Evolutionary conservation across 495 filamentous ascomycete genomes (phyloP).

Genomic region (Lentithecium fluviatile): DNA sequence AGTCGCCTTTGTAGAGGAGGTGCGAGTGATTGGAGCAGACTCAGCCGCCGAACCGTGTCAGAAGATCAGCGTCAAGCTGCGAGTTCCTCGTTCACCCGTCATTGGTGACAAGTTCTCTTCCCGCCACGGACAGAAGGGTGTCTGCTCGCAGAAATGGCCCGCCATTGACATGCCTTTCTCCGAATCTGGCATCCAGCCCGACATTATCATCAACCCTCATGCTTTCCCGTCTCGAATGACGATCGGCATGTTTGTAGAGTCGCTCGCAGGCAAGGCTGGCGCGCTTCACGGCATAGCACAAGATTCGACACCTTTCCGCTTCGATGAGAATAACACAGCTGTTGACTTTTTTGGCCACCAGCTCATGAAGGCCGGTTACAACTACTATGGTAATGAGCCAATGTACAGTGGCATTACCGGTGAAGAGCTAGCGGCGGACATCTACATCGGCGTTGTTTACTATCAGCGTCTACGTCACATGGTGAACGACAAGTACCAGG

Average conservation of each 20-base stretch:
- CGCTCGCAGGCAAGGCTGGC: constrained; percentile 90
- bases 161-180: constrained; percentile 94
- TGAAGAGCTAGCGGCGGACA: constrained; percentile 88
- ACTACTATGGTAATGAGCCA: constrained; percentile 96
- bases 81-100: constrained; percentile 82
- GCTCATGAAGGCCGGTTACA: constrained; percentile 89
- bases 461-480: constrained; percentile 98
- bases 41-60: constrained; percentile 78
- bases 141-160: constrained; percentile 96
- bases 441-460: constrained; percentile 94
- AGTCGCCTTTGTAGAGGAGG: constrained; percentile 84
- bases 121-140: constrained; percentile 96
- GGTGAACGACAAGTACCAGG: constrained; percentile 99
- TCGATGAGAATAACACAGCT: constrained; percentile 87
- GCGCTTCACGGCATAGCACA: constrained; percentile 91
- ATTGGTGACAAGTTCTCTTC: constrained; percentile 99
- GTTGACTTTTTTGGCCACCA: constrained; percentile 95
- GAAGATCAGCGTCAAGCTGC: constrained; percentile 84
- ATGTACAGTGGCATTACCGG: constrained; percentile 97
- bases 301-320: constrained; percentile 91
- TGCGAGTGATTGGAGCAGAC: constrained; percentile 82
- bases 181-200: constrained; percentile 93
- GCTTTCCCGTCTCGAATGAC: constrained; percentile 99
- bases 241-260: constrained; percentile 99
- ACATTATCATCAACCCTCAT: constrained; percentile 98